A percentile compares a stretch with the other conserved stretches of the same genome.
phyloP scores from a whole-genome alignment of 2,329 filamentous ascomycete genomes.

The Epichloe glyceriae region DNA sequence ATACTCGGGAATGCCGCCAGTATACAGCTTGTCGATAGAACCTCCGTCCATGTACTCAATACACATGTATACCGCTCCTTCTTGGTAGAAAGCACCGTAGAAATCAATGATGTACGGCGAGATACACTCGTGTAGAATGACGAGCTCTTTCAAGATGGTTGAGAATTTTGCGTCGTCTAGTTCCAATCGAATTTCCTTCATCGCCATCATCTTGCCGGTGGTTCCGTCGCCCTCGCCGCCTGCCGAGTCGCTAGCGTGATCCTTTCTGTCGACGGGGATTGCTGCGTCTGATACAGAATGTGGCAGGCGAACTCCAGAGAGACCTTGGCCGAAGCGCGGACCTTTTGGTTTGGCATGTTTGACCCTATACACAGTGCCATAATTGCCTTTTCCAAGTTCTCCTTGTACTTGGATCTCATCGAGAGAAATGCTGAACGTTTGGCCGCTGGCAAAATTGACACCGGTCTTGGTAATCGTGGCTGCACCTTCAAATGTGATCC shows the following conservation, averaged over 20 bases:
- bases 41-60: slow-evolving; percentile 99
- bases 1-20: slow-evolving; percentile 76
- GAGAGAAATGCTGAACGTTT: slow-evolving; percentile 83
- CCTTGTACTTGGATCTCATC: slow-evolving; percentile 90
- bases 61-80: slow-evolving; percentile 97
- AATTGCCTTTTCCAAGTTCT: slow-evolving; percentile 94
- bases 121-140: slow-evolving; percentile 87
- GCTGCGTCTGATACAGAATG: slow-evolving; percentile 24
- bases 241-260: slow-evolving; percentile 16
- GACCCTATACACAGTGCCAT: slow-evolving; percentile 95
- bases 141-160: slow-evolving; percentile 93
- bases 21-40: slow-evolving; percentile 92
- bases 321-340: slow-evolving; percentile 45
- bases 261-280: slow-evolving; percentile 15
- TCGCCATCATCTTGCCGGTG: slow-evolving; percentile 83
- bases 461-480: slow-evolving; percentile 80
- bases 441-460: slow-evolving; percentile 83
- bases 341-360: slow-evolving; percentile 58
- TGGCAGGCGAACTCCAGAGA: slow-evolving; percentile 33
- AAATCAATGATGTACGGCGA: slow-evolving; percentile 98
- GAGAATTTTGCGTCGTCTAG: slow-evolving; percentile 94
- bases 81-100: slow-evolving; percentile 97
- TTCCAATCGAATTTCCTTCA: slow-evolving; percentile 96
- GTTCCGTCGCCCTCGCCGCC: slow-evolving; percentile 28
- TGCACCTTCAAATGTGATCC: slow-evolving; percentile 83